Evolutionary conservation across 768 basidiomycete species (phyloP), one percentile per base, ranked within the genome.

Genomic region (Termitomyces sp.): DNA sequence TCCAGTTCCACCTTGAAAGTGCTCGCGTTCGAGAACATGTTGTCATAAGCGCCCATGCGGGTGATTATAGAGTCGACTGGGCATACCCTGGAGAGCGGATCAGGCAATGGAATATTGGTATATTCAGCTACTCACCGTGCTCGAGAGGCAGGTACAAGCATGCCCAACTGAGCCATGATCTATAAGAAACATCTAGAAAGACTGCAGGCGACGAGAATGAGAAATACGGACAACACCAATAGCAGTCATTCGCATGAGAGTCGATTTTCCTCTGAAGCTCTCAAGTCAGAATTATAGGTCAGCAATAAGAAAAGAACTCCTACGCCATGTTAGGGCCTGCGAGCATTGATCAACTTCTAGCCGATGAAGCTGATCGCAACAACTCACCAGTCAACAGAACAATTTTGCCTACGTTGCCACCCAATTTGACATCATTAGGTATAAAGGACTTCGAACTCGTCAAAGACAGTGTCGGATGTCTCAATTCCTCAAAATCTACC

Each of bases 1-100:
- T 98, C 97, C 56, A 99, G 77, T 69, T 99, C 97, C 22, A 99
- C 97, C 70, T 98, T 97, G 83, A 98, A 99, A 0, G 96, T 98
- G 72, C 93, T 94, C 1, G 94, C 84, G 64, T 93, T 87, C 2
- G 91, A 88, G 71, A 95, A 95, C 90, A 96, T 94, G 68, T 95
- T 95, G 67, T 98, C 96, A 69, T 98, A 97, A 3, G 97, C 97
- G 10, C 97, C 97, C 97, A 98, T 98, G 26, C 96, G 87, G 2
- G 97, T 98, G 58, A 93, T 82, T 62, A 99, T 97, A 13, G 88
- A 78, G 68, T 99, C 95, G 2, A 97, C 85, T 2, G 97, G 93
- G 59, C 88, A 89, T 47, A 99, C 69, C 36, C 93, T 94, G 44
- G 22, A 47, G 9, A 53, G 37, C 50, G 9, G 42, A 24, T 48